Evolutionary conservation across 1,284 basidiomycete species (phyloP), one percentile per base, ranked within the genome.

Genomic region (Trichosporon sp.): DNA sequence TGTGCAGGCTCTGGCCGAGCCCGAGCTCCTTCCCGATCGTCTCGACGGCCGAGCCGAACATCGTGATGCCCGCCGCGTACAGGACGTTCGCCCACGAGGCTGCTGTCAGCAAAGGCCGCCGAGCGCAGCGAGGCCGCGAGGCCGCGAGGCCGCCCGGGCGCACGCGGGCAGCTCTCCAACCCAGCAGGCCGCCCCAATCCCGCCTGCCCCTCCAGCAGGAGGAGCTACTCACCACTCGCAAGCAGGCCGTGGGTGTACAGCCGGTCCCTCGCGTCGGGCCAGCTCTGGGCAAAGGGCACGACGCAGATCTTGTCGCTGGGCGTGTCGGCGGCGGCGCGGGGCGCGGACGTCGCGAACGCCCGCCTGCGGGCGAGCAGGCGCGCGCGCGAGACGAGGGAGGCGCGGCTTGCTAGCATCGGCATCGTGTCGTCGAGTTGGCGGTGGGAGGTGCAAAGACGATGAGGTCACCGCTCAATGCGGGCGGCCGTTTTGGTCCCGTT

Each of bases 1-100:
- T 60, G 38, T 67, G 62, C 18, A 80, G 62, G 11, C 31, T 66
- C 32, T 71, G 53, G 32, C 78, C 78, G 11, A 80, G 31, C 1
- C 79, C 78, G 53, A 80, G 71, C 67, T 80, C 76, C 31, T 67
- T 66, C 11, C 73, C 77, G 3, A 78, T 42, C 4, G 70, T 66
- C 23, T 73, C 70, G 5, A 77, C 63, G 5, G 42, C 66, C 0
- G 70, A 34, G 21, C 80, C 80, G 60, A 80, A 77, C 2, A 78
- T 1, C 4, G 70, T 68, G 85, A 79, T 65, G 21, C 75, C 65
- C 5, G 65, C 68, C 2, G 77, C 76, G 23, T 74, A 72, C 23
- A 78, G 44, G 23, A 78, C 64, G 65, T 80, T 81, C 6, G 70
- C 62, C 21, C 73, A 56, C 1, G 66, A 62, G 13, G 72, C 76